A percentile compares a stretch with the other conserved stretches of the same genome.
Conservation (phyloP, 495 filamentous ascomycete species). For the Umbilicaria muhlenbergii region DNA sequence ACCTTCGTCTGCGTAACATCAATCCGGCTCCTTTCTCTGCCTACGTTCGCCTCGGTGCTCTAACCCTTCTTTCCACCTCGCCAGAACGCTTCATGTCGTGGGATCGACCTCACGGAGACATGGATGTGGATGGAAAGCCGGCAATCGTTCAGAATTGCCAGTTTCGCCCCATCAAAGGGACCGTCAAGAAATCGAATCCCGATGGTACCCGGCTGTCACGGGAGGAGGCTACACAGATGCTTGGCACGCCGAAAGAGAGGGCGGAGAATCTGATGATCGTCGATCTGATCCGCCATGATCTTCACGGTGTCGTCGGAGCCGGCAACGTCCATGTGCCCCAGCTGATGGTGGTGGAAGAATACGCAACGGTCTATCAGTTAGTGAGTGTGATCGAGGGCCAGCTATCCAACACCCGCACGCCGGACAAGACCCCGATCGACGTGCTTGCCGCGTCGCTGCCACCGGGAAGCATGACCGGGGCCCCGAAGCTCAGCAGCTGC, state of each 20-base stretch:
- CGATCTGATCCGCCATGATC: slow-evolving; percentile 81
- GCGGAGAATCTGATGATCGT: slow-evolving; percentile 99
- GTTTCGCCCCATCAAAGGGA: slow-evolving; percentile 89
- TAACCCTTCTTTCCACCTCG: slow-evolving; percentile 68
- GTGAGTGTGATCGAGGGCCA: slow-evolving; percentile 67
- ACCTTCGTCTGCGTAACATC: slow-evolving; percentile 47
- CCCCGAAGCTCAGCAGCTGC: slow-evolving; percentile 80
- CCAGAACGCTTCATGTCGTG: slow-evolving; percentile 84
- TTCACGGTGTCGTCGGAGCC: slow-evolving; percentile 63
- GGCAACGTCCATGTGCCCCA: slow-evolving; percentile 49
- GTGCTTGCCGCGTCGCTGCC: slow-evolving; percentile 66
- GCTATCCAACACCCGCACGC: background rate
- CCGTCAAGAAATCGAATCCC: slow-evolving; percentile 52
- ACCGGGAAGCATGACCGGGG: slow-evolving; percentile 89
- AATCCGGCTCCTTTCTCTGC: slow-evolving; percentile 84
- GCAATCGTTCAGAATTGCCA: slow-evolving; percentile 23
- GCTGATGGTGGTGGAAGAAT: slow-evolving; percentile 76
- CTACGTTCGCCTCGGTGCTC: slow-evolving; percentile 52
- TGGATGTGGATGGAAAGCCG: slow-evolving; percentile 11
- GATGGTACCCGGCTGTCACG: slow-evolving; percentile 32
- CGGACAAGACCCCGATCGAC: slow-evolving; percentile 44
- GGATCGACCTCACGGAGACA: slow-evolving; percentile 23
- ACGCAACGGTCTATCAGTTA: slow-evolving; percentile 78
- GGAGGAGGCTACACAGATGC: slow-evolving; percentile 48
- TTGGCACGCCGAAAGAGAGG: slow-evolving; percentile 70